Evolutionary conservation across 805 yeast genomes (phyloP).

Genomic region (Ascoidea rubescens): DNA sequence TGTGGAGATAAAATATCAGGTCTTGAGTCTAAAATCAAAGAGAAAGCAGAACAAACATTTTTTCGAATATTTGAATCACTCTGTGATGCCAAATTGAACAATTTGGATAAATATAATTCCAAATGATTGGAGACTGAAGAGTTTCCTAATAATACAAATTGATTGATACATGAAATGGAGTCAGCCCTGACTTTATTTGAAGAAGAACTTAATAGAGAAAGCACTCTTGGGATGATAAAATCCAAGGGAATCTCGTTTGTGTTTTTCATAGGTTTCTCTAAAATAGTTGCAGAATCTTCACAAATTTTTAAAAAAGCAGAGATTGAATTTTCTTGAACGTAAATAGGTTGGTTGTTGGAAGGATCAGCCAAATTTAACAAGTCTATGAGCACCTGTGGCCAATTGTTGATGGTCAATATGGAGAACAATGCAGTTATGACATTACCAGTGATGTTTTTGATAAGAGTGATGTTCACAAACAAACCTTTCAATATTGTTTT

Average conservation of each 20-base stretch:
- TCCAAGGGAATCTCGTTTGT: conserved; percentile 56
- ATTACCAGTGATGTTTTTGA: conserved; percentile 81
- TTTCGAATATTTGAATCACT: conserved; percentile 52
- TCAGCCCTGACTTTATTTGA: conserved; percentile 41
- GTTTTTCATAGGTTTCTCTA: conserved; percentile 35
- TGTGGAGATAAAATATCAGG: conserved; percentile 76
- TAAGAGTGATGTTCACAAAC: conserved; percentile 37
- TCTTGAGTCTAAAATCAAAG: conserved; percentile 53
- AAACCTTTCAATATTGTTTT: conserved; percentile 31
- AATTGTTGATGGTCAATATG: conserved; percentile 44
- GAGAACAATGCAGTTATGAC: conserved; percentile 75
- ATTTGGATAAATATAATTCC: conserved; percentile 48
- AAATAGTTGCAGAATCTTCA: conserved; percentile 63
- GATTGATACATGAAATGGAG: conserved; percentile 61
- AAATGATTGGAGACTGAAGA: conserved; percentile 49
- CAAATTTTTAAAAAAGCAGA: conserved; percentile 76
- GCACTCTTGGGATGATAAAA: conserved; percentile 50
- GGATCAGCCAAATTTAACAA: conserved; percentile 46
- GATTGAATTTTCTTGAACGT: conserved; percentile 60
- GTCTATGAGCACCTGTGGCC: conserved; percentile 68
- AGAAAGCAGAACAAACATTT: conserved; percentile 67
- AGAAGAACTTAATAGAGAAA: conserved; percentile 32
- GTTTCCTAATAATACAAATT: conserved; percentile 55
- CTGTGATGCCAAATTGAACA: conserved; percentile 52
- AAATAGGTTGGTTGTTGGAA: conserved; percentile 24